phyloP scores from a whole-genome alignment of 768 basidiomycete genomes.

The Panus rudis region DNA sequence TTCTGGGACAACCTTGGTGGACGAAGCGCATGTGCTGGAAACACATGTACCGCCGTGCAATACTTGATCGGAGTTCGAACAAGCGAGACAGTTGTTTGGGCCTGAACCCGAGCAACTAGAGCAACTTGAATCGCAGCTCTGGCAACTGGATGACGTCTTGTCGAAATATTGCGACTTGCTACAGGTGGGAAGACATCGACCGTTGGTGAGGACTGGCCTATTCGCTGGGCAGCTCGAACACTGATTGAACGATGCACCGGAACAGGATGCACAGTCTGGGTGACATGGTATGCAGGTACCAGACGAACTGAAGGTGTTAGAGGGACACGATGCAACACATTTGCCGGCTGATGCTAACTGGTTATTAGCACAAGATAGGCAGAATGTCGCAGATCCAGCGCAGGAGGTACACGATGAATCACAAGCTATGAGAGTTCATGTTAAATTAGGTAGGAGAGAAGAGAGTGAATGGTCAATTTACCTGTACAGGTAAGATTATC shows the following conservation, averaged over 20 bases:
- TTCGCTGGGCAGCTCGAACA: constrained; percentile 64
- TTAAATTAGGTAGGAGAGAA: constrained; percentile 8
- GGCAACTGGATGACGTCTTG: constrained; percentile 51
- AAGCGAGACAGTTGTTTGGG: constrained; percentile 63
- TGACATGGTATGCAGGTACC: constrained; percentile 73
- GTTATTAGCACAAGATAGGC: constrained; percentile 62
- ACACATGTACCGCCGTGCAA: constrained; percentile 62
- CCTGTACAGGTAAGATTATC: constrained; percentile 72
- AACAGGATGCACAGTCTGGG: constrained; percentile 80
- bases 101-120: constrained; percentile 72
- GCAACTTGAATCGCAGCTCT: constrained; percentile 69
- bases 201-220: constrained; percentile 66
- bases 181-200: constrained; percentile 76
- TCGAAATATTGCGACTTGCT: constrained; percentile 70
- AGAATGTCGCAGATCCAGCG: constrained; percentile 57
- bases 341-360: constrained; percentile 65
- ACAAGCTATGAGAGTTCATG: constrained; percentile 40
- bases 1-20: constrained; percentile 52
- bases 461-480: constrained; percentile 28
- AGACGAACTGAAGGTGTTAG: constrained; percentile 58
- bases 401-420: constrained; percentile 72
- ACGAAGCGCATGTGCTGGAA: constrained; percentile 50
- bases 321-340: constrained; percentile 72
- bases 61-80: constrained; percentile 55
- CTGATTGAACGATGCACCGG: constrained; percentile 70